phyloP scores from a whole-genome alignment of 768 basidiomycete genomes.

The Leucosporidium scottii region DNA sequence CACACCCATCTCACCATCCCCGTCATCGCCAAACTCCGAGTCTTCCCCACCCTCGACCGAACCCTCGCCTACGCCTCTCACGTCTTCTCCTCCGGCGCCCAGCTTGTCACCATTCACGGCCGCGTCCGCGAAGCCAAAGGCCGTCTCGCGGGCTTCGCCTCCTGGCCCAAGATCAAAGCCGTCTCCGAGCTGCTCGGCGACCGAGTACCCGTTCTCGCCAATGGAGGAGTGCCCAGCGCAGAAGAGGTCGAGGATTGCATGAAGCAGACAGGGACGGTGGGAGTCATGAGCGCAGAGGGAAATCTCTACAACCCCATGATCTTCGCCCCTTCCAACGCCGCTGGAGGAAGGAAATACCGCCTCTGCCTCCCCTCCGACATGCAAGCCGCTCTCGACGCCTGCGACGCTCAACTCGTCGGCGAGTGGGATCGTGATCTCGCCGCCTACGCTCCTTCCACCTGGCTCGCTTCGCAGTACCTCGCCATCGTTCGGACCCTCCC shows the following conservation, averaged over 20 bases:
- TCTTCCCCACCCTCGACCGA: conserved; percentile 74
- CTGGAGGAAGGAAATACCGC: conserved; percentile 18
- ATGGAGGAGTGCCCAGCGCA: conserved; percentile 86
- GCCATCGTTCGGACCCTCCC: conserved; percentile 59
- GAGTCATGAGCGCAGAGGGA: conserved; percentile 86
- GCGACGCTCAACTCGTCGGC: conserved; percentile 19
- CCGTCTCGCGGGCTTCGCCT: conserved; percentile 46
- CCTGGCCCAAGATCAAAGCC: conserved; percentile 64
- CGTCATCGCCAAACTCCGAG: conserved; percentile 91
- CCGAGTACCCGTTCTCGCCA: conserved; percentile 83
- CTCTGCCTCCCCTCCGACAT: conserved; percentile 25
- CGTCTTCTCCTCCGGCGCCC: conserved; percentile 90
- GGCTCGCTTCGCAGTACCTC: conserved; percentile 70
- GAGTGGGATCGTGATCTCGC: conserved; percentile 8
- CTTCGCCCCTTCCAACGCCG: conserved; percentile 43
- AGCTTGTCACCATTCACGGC: conserved; percentile 90
- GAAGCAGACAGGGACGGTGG: conserved; percentile 76
- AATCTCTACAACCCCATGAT: conserved; percentile 86
- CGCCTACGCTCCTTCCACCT: conserved; percentile 45
- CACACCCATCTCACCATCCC: conserved; percentile 80
- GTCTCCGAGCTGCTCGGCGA: conserved; percentile 76
- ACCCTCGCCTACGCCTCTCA: conserved; percentile 92
- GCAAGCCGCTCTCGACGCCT: conserved; percentile 19
- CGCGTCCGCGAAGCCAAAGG: conserved; percentile 86
- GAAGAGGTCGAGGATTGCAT: conserved; percentile 76